Base-by-base conservation (phyloP, 805 yeast genomes). In the Candida patagonica region DNA sequence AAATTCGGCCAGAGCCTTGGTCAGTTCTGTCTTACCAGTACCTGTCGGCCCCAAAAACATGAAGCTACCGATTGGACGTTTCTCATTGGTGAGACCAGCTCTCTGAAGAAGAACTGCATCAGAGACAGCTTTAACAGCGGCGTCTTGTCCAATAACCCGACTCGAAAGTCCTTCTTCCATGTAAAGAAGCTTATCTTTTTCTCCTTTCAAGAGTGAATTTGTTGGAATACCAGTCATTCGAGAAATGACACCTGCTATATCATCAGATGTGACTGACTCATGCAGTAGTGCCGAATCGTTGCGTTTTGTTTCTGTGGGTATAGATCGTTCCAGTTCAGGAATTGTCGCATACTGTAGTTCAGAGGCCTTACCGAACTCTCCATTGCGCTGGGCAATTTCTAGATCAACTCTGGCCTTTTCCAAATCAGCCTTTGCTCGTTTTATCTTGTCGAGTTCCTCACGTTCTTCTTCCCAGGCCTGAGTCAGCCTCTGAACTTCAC, bases 21-120 rank as follows among this genome's bases (percentile, higher is more conserved):
- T 88, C 38, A 92, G 70, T 60, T 92, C 97, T 0, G 98, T 92
- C 62, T 89, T 89, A 65, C 98, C 98, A 0, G 97, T 89, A 65
- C 98, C 98, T 0, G 98, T 92, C 40, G 98, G 97, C 17, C 98
- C 98, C 49, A 92, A 68, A 62, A 92, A 92, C 81, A 89, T 80
- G 61, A 92, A 92, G 41, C 95, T 82, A 1, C 96, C 97, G 52
- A 89, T 88, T 5, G 98, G 98, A 45, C 96, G 74, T 61, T 83
- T 83, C 47, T 87, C 95, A 59, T 84, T 82, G 7, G 97, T 89
- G 44, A 89, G 73, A 1, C 98, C 98, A 0, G 98, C 98, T 55
- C 98, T 74, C 59, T 92, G 98, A 43, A 89, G 68, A 60, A 96
- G 79, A 12, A 89, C 97, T 1, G 97, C 96, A 60, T 88, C 95